Evolutionary conservation across 768 basidiomycete genomes (phyloP), one percentile per base, ranked within the genome.

Genomic region (Mycena vitilis): DNA sequence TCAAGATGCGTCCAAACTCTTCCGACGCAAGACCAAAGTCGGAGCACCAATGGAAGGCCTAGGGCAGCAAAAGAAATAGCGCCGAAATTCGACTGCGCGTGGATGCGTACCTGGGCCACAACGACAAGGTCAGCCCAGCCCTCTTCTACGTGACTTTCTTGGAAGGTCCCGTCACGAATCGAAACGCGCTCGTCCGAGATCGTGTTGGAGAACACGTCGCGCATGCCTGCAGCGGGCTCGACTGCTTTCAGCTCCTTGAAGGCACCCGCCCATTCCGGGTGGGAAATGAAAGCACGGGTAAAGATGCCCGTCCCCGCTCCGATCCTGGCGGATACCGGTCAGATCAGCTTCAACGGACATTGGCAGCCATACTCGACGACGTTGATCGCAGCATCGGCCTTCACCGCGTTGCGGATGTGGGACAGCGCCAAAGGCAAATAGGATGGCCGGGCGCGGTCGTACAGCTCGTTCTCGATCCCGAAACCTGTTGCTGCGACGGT

Each of bases 11-110:
- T 10, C 88, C 85, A 72, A 97, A 93, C 76, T 98, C 96, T 0
- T 79, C 79, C 22, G 88, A 84, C 0, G 96, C 95, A 60, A 81
- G 83, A 53, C 88, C 86, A 75, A 89, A 91, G 76, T 96, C 87
- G 12, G 91, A 91, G 69, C 93, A 93, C 96, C 96, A 98, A 81
- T 98, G 96, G 78, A 91, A 98, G 18, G 96, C 96, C 90, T 96
- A 76, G 65, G 48, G 11, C 3, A 40, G 68, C 57, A 51, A 18
- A 40, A 16, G 38, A 8, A 30, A 5, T 30, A n/a, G n/a, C n/a
- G n/a, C n/a, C n/a, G n/a, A n/a, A n/a, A 5, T 36, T 4, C 52
- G 48, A 49, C 23, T 48, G 18, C 49, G 55, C 52, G 25, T 8
- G 40, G 18, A 16, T 18, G 66, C 75, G n/a, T 72, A 89, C 91